Conservation (phyloP, 2,329 filamentous ascomycete species). For the Exophiala sideris region DNA sequence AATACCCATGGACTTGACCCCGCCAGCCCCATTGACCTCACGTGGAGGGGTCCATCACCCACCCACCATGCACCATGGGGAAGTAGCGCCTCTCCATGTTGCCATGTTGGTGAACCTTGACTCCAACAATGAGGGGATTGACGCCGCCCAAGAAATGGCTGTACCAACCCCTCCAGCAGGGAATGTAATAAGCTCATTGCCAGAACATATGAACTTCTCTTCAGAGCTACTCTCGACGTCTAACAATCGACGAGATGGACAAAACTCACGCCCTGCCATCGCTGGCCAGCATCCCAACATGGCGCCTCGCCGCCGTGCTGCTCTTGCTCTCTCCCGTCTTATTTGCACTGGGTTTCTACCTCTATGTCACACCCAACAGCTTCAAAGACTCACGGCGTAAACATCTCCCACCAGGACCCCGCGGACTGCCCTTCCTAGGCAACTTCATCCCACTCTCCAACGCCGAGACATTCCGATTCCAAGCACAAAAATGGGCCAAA, state of each 20-base stretch:
- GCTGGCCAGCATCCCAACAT: slow-evolving; percentile 21
- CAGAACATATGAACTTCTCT: too few relatives aligned
- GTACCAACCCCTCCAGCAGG: too few relatives aligned
- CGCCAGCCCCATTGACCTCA: background rate
- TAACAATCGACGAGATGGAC: background rate
- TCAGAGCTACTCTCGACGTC: background rate
- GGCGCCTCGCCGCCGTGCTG: slow-evolving; percentile 31
- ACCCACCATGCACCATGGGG: background rate
- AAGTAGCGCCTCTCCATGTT: background rate
- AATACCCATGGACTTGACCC: background rate
- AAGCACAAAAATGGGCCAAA: slow-evolving; percentile 34
- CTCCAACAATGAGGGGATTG: background rate
- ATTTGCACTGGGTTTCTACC: slow-evolving; percentile 15
- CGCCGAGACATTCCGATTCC: slow-evolving; percentile 27
- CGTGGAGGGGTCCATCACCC: slow-evolving; percentile 1
- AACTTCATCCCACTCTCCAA: slow-evolving; percentile 28
- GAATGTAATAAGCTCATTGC: too few relatives aligned
- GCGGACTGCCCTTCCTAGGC: slow-evolving; percentile 20
- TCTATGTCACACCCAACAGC: slow-evolving; percentile 19
- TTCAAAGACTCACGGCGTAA: slow-evolving; percentile 28
- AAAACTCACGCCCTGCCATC: background rate
- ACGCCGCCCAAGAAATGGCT: background rate
- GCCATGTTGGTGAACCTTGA: background rate
- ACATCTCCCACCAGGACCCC: slow-evolving; percentile 21
- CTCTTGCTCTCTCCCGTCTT: slow-evolving; percentile 34